Base-by-base conservation (phyloP, 345 rosid species). In the Hirschfeldia incana region DNA sequence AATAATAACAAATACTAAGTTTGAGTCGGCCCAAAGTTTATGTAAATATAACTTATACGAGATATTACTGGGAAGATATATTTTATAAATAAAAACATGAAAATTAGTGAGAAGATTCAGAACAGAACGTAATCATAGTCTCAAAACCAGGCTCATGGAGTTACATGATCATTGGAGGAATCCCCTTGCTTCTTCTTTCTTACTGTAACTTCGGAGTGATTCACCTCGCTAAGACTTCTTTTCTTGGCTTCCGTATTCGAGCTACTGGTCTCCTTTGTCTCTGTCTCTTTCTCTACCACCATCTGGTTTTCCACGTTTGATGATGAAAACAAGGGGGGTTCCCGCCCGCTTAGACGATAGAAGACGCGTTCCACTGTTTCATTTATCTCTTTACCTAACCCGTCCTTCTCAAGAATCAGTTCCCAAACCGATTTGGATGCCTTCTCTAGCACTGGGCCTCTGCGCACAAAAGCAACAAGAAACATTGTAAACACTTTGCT, bases 371-470 rank as follows among this genome's bases (percentile, higher is more conserved):
- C 99, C 6, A 85, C 88, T 8, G 87, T 87, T 67, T 85, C 85
- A 36, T 79, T 87, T 79, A 84, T 85, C 73, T 85, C 87, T 80
- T 90, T 91, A 64, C 99, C 97, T 42, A 91, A 71, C 12, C 98
- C 99, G 53, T 87, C 80, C 44, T 74, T 73, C 75, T 93, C 97
- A 75, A 95, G 84, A 76, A 95, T 95, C 85, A 95, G 72, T 65
- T 95, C 99, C 99, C 99, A 95, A 68, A 93, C 96, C n/a, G 98
- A 93, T 84, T 90, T 91, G 9, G 98, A 95, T 57, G 98, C 99
- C 83, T 88, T 93, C 87, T 95, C 97, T 1, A 93, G 89, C 76
- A 91, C 97, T 1, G 95, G 98, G 78, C 91, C 82, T 83, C 98
- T 94, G 79, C 61, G 33, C 66, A 74, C 53, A 58, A 39, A 60